Percentiles rank a stretch among this genome's conserved stretches.
Evolutionary conservation across 2,329 filamentous ascomycete genomes (phyloP).

Genomic region (Fusarium nygamai): DNA sequence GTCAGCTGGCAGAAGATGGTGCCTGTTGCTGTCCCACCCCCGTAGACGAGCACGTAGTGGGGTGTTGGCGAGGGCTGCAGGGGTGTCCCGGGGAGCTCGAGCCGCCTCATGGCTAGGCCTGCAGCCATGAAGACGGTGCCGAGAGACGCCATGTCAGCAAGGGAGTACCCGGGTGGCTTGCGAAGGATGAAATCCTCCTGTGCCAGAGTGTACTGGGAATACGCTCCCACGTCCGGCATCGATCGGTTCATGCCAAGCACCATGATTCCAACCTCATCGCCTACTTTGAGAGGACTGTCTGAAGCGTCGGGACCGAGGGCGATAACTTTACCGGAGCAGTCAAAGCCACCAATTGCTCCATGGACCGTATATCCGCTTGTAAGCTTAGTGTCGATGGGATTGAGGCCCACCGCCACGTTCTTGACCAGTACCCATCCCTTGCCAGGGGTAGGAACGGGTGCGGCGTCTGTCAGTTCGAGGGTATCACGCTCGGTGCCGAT

Average conservation of each 20-base stretch:
- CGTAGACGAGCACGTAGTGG: slow-evolving; percentile 11
- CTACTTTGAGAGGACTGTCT: neutral
- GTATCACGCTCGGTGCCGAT: slow-evolving; percentile 1
- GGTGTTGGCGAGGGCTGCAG: neutral
- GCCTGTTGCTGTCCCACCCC: slow-evolving; percentile 9
- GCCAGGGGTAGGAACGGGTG: neutral
- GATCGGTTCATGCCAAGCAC: slow-evolving; percentile 2
- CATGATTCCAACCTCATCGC: neutral
- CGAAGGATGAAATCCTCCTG: slow-evolving; percentile 6
- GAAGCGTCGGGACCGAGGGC: neutral
- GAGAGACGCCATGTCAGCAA: slow-evolving; percentile 5
- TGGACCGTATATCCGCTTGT: neutral
- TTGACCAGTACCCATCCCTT: neutral
- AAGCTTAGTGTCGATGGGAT: neutral
- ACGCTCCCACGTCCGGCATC: neutral
- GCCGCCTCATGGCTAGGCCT: neutral
- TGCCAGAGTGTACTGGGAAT: neutral
- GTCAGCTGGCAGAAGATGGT: neutral
- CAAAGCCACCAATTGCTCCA: neutral
- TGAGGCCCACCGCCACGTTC: neutral
- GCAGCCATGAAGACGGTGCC: neutral
- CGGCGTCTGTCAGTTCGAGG: neutral
- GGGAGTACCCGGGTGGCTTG: slow-evolving; percentile 4
- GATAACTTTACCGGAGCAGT: neutral
- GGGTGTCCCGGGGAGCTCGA: neutral